Evolutionary conservation across 2,329 filamentous ascomycete genomes (phyloP), one percentile per base, ranked within the genome.

Genomic region (Fusarium ambrosium): DNA sequence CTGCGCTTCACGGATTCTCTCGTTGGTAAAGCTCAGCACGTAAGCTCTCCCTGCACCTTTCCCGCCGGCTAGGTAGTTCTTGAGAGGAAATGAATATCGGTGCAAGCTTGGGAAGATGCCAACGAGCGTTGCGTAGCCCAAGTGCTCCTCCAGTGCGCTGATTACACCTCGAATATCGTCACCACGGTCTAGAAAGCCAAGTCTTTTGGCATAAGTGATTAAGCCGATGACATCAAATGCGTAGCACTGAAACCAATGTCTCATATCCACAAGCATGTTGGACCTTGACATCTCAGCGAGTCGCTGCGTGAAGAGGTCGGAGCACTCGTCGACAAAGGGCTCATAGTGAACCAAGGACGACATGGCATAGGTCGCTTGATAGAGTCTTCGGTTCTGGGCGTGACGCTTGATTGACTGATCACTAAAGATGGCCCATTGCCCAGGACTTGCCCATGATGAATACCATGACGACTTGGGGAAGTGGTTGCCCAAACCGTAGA

Each of bases 141-240:
- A 27, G 24, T 67, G 45, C 14, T 74, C 64, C 9, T 81, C 79
- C 7, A 83, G 62, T 2, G 74, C 72, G 0, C 34, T 29, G 14
- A 82, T 81, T 0, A 82, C 69, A 3, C 74, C 75, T 1, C 68
- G 75, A 0, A 84, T 66, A 27, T 85, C 83, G 2, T 80, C 73
- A 2, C 83, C 83, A 1, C 65, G 69, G 22, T 84, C 82, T 3
- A 85, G 72, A 34, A 84, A 85, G 1, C 83, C 83, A 18, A 85
- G 75, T 2, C 80, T 78, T 29, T 78, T 79, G 11, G 76, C 74
- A 60, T 79, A 83, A 0, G 83, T 85, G 39, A 85, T 82, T 27
- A 78, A 69, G 0, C 80, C 80, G 32, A 85, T 83, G 2, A 85
- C 82, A 62, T 85, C 84, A 63, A 85, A 85, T 0, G 84, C 84